Base-by-base conservation (phyloP, 208 protist species). In the Leishmania martiniquensis region DNA sequence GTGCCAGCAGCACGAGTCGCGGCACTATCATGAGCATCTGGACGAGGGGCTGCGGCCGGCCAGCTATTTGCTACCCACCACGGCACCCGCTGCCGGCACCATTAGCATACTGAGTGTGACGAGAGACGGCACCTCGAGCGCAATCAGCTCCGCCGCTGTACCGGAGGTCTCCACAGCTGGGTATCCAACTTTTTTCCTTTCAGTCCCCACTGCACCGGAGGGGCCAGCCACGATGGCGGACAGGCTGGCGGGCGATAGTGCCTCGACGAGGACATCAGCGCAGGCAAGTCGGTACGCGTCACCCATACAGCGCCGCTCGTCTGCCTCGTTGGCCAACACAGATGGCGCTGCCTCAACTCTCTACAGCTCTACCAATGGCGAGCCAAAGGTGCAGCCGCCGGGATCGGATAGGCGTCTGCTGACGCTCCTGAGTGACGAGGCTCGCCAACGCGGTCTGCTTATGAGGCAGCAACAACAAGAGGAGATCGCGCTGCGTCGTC, bases 401-500 rank as follows among this genome's bases (percentile, higher is more conserved):
- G 45, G 6, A 32, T 32, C 52, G 20, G 37, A 62, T 45, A 59
- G 74, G 29, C 74, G 66, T 4, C 13, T 78, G 34, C 60, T 62
- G 32, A 32, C 25, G 32, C 42, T 83, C 42, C 4, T 76, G 15
- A 47, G 39, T 1, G 80, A 83, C 4, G 80, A 83, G 74, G 7
- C 59, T 25, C 74, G 68, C 10, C 75, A 60, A 62, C 80, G 80
- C 22, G 15, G 52, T 29, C 42, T 72, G 34, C 42, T 78, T 4
- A 12, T 71, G 29, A 69, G 6, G 37, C 80, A 83, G 69, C 80
- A 79, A 39, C 74, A 79, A n/a, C 44, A 67, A 37, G 80, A 75
- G 34, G 80, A 83, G 54, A 47, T 83, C 10, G 51, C 66, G 6
- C 69, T 83, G 51, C 80, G 80, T 22, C 65, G 60, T 20, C 80